phyloP scores from a whole-genome alignment of 305 asterid species.

The Monarda citriodora region DNA sequence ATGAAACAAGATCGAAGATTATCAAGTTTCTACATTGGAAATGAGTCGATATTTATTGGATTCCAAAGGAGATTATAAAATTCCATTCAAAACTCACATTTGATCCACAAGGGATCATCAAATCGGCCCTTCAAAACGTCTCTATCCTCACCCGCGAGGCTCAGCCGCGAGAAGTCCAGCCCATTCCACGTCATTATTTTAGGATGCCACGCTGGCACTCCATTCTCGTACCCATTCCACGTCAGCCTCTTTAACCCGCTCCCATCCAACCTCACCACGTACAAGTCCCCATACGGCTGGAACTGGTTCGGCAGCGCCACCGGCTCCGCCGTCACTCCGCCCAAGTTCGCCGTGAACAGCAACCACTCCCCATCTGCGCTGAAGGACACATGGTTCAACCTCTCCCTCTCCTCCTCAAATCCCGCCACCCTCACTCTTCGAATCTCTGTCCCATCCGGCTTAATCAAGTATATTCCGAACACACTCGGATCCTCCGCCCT shows the following conservation, averaged over 20 bases:
- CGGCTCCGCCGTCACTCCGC: slow-evolving; percentile 80
- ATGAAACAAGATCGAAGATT: no score
- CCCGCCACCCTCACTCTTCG: slow-evolving; percentile 50
- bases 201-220: slow-evolving; percentile 79
- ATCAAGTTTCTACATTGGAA: no score
- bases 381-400: slow-evolving; percentile 86
- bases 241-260: slow-evolving; percentile 74
- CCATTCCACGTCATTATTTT: slow-evolving; percentile 14
- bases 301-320: slow-evolving; percentile 79
- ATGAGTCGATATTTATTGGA: no score
- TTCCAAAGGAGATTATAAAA: no score
- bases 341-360: slow-evolving; percentile 68
- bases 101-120: slow-evolving; percentile 76
- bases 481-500: slow-evolving; percentile 32
- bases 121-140: slow-evolving; percentile 42
- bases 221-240: slow-evolving; percentile 78
- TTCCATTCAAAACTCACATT: slow-evolving; percentile 24
- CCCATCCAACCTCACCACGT: slow-evolving; percentile 71
- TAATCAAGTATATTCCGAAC: slow-evolving; percentile 59
- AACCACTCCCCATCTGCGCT: slow-evolving; percentile 79
- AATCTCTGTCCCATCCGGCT: slow-evolving; percentile 54
- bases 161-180: slow-evolving; percentile 8
- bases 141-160: slow-evolving; percentile 21
- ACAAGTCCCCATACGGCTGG: slow-evolving; percentile 89
- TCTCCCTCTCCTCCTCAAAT: slow-evolving; percentile 50